These are phyloP conservation scores for Colletotrichum tropicicola DNA, from an alignment of 2,329 filamentous ascomycete species.

Conservation along the genomic window DNA sequence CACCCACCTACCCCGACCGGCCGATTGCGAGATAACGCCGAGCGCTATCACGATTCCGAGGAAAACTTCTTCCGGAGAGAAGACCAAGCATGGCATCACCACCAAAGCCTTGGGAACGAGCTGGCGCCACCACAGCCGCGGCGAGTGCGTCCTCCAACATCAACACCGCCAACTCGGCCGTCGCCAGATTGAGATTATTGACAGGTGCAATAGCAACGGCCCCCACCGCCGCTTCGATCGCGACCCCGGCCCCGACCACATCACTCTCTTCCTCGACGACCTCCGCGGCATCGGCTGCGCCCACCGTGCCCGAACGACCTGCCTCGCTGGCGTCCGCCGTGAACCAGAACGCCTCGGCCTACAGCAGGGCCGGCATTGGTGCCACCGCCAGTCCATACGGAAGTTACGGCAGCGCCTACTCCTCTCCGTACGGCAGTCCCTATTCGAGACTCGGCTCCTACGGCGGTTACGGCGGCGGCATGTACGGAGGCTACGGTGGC, in stretches of 20 bases:
- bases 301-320: constrained; percentile 83
- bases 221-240: constrained; percentile 49
- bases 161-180: background rate
- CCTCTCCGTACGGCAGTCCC: constrained; percentile 45
- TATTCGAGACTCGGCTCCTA: constrained; percentile 58
- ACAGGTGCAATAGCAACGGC: constrained; percentile 35
- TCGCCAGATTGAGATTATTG: constrained; percentile 21
- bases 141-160: constrained; percentile 53
- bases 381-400: constrained; percentile 55
- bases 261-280: constrained; percentile 48
- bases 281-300: constrained; percentile 54
- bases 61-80: constrained; percentile 27
- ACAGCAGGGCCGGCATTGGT: constrained; percentile 61
- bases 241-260: constrained; percentile 50
- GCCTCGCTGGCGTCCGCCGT: constrained; percentile 80
- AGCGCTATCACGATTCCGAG: constrained; percentile 6
- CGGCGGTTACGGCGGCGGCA: constrained; percentile 50
- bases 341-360: constrained; percentile 87
- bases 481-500: constrained; percentile 53
- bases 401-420: constrained; percentile 46
- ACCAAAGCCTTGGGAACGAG: constrained; percentile 96
- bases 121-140: constrained; percentile 64
- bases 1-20: constrained; percentile 17
- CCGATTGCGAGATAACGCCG: constrained; percentile 28
- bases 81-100: constrained; percentile 73